Evolutionary conservation across 2,329 filamentous ascomycete species (phyloP).

Genomic region (Penicillium paneum): DNA sequence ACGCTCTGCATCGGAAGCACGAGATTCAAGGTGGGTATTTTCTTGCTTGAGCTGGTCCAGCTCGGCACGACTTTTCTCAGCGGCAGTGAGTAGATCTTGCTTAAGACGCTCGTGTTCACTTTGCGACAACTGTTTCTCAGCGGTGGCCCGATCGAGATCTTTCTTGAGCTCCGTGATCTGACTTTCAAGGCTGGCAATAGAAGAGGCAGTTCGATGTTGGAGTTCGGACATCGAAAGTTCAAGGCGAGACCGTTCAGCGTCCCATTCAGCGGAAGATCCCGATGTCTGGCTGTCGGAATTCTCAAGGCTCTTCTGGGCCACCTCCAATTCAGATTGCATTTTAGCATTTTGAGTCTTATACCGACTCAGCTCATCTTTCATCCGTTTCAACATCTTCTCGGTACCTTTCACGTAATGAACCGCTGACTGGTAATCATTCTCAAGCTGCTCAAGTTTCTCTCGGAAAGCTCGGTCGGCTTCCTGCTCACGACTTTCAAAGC

Average conservation of each 20-base stretch:
- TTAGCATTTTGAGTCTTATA: conserved; percentile 84
- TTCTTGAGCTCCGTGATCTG: conserved; percentile 66
- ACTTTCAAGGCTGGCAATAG: conserved; percentile 65
- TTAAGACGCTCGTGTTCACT: conserved; percentile 54
- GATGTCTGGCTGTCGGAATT: conserved; percentile 36
- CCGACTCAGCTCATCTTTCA: conserved; percentile 93
- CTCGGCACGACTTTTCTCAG: conserved; percentile 60
- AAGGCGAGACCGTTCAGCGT: conserved; percentile 66
- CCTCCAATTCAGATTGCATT: conserved; percentile 76
- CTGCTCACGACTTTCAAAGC: conserved; percentile 74
- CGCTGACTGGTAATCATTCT: conserved; percentile 96
- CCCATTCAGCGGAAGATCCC: conserved; percentile 62
- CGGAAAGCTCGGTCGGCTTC: conserved; percentile 87
- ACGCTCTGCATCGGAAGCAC: conserved; percentile 84
- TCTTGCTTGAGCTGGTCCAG: conserved; percentile 80
- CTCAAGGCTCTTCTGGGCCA: conserved; percentile 56
- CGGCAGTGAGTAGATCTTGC: conserved; percentile 56
- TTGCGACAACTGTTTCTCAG: conserved; percentile 67
- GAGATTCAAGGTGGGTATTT: conserved; percentile 74
- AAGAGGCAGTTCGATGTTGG: conserved; percentile 65
- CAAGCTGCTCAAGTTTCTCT: conserved; percentile 87
- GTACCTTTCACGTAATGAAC: conserved; percentile 98
- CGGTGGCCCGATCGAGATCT: conserved; percentile 64
- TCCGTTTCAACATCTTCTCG: conserved; percentile 97
- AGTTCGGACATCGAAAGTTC: conserved; percentile 66